Base-by-base conservation (phyloP, 1,284 basidiomycete species). In the Veloporphyrellus conicus region DNA sequence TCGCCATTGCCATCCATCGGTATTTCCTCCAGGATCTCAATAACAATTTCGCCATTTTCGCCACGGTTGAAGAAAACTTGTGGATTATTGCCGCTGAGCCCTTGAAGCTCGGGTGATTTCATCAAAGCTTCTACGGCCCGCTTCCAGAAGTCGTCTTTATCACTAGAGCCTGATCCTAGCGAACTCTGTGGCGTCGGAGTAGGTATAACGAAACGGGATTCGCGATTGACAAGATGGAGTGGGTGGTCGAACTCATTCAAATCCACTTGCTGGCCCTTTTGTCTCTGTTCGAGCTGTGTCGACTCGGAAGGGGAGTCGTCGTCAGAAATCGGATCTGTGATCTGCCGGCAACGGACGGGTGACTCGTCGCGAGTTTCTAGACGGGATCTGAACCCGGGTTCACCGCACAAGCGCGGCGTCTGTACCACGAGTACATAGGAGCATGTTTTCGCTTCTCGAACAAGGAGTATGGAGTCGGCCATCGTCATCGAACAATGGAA, bases 401-500 rank as follows among this genome's bases (percentile, higher is more conserved):
- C 85, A 47, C 83, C 82, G 63, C 93, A 97, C 19, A 97, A 76
- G 48, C 92, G 85, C 27, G 93, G 93, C 1, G 92, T 94, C 66
- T 95, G 87, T 49, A 97, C 84, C 55, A 95, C 87, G 48, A 97
- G 75, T 41, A 95, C 82, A 66, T 97, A 96, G 57, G 87, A 84
- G 68, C 93, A 90, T 25, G 85, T 93, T 62, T 87, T 87, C 18
- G 90, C 79, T 73, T 97, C 93, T 64, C 93, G 92, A 59, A 97
- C 84, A 62, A 93, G 86, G 45, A 90, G 79, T 60, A 96, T 90
- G 14, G 78, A 80, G 69, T 90, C 87, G 33, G 87, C 82, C 69
- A 87, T 87, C 46, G 87, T 87, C 86, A 91, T 90, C 52, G 89
- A 90, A 71, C 93, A 97, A 69, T 97, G 93, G 66, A 94, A 93